Percentiles rank a stretch among this genome's conserved stretches.
Evolutionary conservation across 371 early-diverging fungal species (phyloP).

Genomic region (Mucor velutinosus): DNA sequence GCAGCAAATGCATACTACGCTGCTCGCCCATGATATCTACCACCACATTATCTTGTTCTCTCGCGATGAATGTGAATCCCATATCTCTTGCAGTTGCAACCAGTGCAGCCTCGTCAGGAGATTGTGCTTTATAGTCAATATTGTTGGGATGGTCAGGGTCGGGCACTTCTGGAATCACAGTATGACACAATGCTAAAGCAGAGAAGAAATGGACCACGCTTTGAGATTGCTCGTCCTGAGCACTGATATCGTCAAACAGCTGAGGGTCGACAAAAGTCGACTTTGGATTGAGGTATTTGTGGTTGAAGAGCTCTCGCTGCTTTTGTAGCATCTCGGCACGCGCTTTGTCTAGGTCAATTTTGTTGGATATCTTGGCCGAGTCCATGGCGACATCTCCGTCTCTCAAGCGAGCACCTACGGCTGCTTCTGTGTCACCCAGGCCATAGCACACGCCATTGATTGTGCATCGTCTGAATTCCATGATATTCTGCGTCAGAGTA

Average conservation of each 20-base stretch:
- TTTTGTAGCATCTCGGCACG: slow-evolving; percentile 42
- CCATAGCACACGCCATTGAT: slow-evolving; percentile 86
- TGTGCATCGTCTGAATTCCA: slow-evolving; percentile 83
- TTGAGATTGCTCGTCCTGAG: slow-evolving; percentile 44
- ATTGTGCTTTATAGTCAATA: slow-evolving; percentile 89
- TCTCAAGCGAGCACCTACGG: slow-evolving; percentile 42
- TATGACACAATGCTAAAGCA: slow-evolving; percentile 79
- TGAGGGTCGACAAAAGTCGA: slow-evolving; percentile 54
- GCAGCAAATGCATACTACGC: slow-evolving; percentile 63
- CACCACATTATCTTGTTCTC: slow-evolving; percentile 67
- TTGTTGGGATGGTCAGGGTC: slow-evolving; percentile 42
- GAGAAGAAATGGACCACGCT: slow-evolving; percentile 70
- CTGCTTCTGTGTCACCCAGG: slow-evolving; percentile 53
- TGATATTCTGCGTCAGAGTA: slow-evolving; percentile 80
- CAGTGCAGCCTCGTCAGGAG: slow-evolving; percentile 94
- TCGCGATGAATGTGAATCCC: slow-evolving; percentile 83
- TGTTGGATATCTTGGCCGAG: slow-evolving; percentile 25
- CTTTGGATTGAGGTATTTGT: slow-evolving; percentile 40
- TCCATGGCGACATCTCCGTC: slow-evolving; percentile 15
- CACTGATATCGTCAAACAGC: slow-evolving; percentile 40
- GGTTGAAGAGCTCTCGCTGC: slow-evolving; percentile 44
- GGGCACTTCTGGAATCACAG: slow-evolving; percentile 68
- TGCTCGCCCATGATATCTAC: slow-evolving; percentile 77
- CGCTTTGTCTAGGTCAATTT: slow-evolving; percentile 37
- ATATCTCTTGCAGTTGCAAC: slow-evolving; percentile 88